phyloP scores from a whole-genome alignment of 345 rosid species.

The Alliaria petiolata region DNA sequence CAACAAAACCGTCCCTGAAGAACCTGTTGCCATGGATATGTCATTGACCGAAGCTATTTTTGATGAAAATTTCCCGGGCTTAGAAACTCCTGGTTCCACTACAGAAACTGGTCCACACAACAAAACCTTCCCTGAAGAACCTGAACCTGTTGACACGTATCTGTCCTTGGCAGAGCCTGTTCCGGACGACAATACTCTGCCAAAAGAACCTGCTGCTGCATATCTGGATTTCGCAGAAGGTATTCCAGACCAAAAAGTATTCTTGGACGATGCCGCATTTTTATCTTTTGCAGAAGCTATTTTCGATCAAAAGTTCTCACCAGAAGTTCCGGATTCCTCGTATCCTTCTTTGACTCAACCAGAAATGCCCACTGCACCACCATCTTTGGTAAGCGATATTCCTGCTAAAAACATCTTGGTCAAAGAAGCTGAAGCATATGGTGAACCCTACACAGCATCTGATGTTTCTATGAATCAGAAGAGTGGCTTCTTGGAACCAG shows the following conservation, averaged over 20 bases:
- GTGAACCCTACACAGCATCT: slow-evolving; percentile 24
- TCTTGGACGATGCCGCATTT: slow-evolving; percentile 34
- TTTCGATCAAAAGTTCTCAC: slow-evolving; percentile 32
- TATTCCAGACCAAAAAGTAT: slow-evolving; percentile 32
- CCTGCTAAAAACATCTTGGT: not conserved
- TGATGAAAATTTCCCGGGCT: not conserved
- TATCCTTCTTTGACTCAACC: slow-evolving; percentile 12
- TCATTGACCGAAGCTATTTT: not conserved
- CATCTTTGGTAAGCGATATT: slow-evolving; percentile 3
- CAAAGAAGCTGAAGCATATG: slow-evolving; percentile 19
- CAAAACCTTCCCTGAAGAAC: slow-evolving; percentile 1
- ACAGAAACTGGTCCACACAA: not conserved
- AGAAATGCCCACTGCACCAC: not conserved
- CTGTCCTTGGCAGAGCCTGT: not conserved
- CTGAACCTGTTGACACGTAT: slow-evolving; percentile 5
- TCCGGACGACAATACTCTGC: not conserved
- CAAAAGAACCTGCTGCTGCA: slow-evolving; percentile 25
- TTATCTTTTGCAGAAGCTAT: slow-evolving; percentile 35
- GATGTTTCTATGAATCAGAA: slow-evolving; percentile 23
- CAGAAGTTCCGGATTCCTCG: slow-evolving; percentile 21
- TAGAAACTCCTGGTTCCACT: slow-evolving; percentile 12
- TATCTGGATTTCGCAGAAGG: slow-evolving; percentile 28
- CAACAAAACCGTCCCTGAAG: not conserved
- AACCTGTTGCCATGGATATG: not conserved
- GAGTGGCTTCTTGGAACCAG: slow-evolving; percentile 25